A percentile compares a stretch with the other conserved stretches of the same genome.
These are phyloP conservation scores for Apodospora peruviana DNA, from an alignment of 495 filamentous ascomycete genomes.

Conservation along the genomic window DNA sequence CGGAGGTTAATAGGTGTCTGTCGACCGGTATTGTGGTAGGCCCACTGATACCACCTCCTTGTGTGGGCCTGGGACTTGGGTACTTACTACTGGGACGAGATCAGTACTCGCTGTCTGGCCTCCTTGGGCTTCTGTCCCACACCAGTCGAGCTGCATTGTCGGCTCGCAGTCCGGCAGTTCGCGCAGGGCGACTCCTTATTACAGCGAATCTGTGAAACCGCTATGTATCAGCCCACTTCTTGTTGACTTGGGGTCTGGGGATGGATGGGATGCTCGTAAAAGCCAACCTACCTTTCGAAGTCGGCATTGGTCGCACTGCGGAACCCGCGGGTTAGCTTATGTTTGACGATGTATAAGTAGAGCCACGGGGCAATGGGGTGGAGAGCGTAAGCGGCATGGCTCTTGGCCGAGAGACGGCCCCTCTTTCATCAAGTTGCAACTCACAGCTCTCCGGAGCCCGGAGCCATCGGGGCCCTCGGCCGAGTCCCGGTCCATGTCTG, in stretches of 20 bases:
- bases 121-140: slow-evolving; percentile 54
- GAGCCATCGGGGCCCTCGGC: background rate
- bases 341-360: background rate
- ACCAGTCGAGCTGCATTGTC: slow-evolving; percentile 52
- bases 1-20: too few relatives aligned
- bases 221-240: background rate
- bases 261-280: background rate
- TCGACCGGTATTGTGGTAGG: too few relatives aligned
- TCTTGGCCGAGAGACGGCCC: too few relatives aligned
- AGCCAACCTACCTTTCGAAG: slow-evolving; percentile 21
- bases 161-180: slow-evolving; percentile 57
- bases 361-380: background rate
- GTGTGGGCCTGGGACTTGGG: too few relatives aligned
- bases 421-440: background rate
- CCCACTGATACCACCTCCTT: too few relatives aligned
- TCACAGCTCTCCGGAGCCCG: background rate
- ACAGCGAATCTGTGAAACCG: slow-evolving; percentile 53
- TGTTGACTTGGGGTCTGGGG: background rate
- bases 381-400: background rate
- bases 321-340: slow-evolving; percentile 11
- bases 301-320: slow-evolving; percentile 30
- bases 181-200: slow-evolving; percentile 63
- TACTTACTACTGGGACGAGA: slow-evolving; percentile 63
- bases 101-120: slow-evolving; percentile 56
- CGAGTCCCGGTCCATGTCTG: background rate